phyloP scores from a whole-genome alignment of 352 stramenopile species.

The Phytophthora melonis region DNA sequence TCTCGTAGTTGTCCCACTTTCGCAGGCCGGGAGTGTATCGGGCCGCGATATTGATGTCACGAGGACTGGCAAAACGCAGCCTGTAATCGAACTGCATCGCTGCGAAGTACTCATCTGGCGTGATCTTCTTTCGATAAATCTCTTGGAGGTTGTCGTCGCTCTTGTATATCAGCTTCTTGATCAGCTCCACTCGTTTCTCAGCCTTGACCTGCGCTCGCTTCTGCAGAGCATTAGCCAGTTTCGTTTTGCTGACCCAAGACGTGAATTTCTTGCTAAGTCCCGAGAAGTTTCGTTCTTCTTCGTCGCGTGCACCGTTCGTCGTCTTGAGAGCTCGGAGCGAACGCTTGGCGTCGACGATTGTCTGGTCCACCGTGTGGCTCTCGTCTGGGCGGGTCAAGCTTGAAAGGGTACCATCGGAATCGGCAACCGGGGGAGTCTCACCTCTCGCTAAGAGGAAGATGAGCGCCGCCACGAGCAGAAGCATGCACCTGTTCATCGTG shows the following conservation, averaged over 20 bases:
- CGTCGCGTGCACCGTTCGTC: neutral
- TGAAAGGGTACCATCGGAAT: neutral
- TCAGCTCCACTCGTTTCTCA: neutral
- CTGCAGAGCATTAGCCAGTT: neutral
- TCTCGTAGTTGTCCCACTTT: too few relatives aligned
- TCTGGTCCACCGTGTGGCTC: neutral
- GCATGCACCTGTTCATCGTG: neutral
- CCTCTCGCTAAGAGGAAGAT: neutral
- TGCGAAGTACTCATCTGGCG: neutral
- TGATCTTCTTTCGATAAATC: neutral
- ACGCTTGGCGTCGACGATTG: neutral
- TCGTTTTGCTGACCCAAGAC: neutral
- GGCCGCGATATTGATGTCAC: neutral
- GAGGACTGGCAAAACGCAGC: neutral
- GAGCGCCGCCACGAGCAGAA: neutral
- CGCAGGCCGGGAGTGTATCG: too few relatives aligned
- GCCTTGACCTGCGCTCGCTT: neutral
- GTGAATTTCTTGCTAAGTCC: neutral
- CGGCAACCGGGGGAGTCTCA: neutral
- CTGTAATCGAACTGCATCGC: neutral
- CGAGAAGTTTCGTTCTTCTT: neutral
- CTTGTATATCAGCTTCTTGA: neutral
- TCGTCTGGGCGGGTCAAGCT: neutral
- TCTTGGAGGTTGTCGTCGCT: neutral
- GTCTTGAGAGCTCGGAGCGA: neutral